A percentile compares a stretch with the other conserved stretches of the same genome.
phyloP scores from a whole-genome alignment of 2,329 filamentous ascomycete species.

The Lizonia empirigonia region DNA sequence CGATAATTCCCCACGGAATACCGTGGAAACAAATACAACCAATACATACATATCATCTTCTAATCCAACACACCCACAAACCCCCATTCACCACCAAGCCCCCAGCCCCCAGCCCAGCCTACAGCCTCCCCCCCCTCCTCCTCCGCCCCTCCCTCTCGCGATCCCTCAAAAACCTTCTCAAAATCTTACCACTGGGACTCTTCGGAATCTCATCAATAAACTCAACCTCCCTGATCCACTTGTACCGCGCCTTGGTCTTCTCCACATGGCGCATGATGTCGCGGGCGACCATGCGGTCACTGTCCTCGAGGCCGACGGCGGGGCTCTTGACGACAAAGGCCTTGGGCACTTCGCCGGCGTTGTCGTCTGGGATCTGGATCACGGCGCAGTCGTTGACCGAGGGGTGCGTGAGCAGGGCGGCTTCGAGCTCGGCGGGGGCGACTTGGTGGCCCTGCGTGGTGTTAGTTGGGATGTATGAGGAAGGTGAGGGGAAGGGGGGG shows the following conservation, averaged over 20 bases:
- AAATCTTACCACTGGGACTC: conserved; percentile 68
- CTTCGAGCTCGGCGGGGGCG: conserved; percentile 81
- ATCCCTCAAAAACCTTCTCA: conserved; percentile 70
- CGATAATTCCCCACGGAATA: too few relatives aligned
- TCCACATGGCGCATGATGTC: conserved; percentile 65
- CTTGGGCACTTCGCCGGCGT: conserved; percentile 67
- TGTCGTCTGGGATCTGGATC: conserved; percentile 71
- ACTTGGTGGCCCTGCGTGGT: conserved; percentile 74
- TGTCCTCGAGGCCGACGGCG: conserved; percentile 58
- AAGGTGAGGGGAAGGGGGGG: background rate
- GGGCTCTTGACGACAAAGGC: conserved; percentile 67
- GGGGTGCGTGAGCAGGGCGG: conserved; percentile 75
- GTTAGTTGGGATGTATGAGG: background rate
- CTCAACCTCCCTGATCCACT: conserved; percentile 66
- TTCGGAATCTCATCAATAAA: conserved; percentile 45
- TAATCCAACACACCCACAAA: too few relatives aligned
- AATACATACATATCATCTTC: too few relatives aligned
- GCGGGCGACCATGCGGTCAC: conserved; percentile 53
- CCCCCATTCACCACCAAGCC: too few relatives aligned
- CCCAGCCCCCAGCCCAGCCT: too few relatives aligned
- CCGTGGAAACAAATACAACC: too few relatives aligned
- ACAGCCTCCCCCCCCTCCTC: conserved; percentile 70
- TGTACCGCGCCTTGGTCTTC: conserved; percentile 65
- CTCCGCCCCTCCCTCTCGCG: conserved; percentile 72
- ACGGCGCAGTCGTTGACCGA: conserved; percentile 80